Conservation (phyloP, 2,329 filamentous ascomycete genomes). For the Cephalotrichum gorgonifer region DNA sequence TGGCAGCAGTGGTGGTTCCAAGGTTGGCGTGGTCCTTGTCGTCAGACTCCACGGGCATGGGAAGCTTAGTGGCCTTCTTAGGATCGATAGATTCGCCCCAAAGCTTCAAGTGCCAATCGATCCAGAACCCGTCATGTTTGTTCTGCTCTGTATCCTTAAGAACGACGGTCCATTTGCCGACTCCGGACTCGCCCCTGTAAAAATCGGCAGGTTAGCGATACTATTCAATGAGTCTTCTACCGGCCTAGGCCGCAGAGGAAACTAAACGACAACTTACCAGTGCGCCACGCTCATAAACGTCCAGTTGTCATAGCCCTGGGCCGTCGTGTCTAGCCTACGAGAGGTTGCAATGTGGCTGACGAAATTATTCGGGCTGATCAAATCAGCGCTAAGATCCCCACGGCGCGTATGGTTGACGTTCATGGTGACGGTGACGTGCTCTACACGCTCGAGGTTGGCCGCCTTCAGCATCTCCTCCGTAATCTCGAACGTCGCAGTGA, state of each 20-base stretch:
- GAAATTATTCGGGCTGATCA: constrained; percentile 73
- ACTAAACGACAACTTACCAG: constrained; percentile 49
- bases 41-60: constrained; percentile 73
- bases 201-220: no score
- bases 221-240: not conserved
- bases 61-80: constrained; percentile 60
- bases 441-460: constrained; percentile 76
- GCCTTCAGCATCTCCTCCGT: constrained; percentile 69
- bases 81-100: constrained; percentile 85
- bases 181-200: constrained; percentile 69
- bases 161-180: constrained; percentile 84
- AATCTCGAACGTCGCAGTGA: constrained; percentile 72
- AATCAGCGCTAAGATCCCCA: constrained; percentile 85
- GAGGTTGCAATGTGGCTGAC: constrained; percentile 74
- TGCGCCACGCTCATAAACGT: constrained; percentile 98
- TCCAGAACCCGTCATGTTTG: constrained; percentile 64
- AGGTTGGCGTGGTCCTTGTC: constrained; percentile 70
- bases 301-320: constrained; percentile 79
- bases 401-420: constrained; percentile 81
- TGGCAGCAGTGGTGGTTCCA: constrained; percentile 41
- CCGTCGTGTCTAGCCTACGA: constrained; percentile 56
- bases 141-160: constrained; percentile 80
- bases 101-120: constrained; percentile 87
- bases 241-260: not conserved
- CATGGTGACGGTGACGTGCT: constrained; percentile 97